Conservation (phyloP, 345 rosid genomes). For the Murraya koenigii region DNA sequence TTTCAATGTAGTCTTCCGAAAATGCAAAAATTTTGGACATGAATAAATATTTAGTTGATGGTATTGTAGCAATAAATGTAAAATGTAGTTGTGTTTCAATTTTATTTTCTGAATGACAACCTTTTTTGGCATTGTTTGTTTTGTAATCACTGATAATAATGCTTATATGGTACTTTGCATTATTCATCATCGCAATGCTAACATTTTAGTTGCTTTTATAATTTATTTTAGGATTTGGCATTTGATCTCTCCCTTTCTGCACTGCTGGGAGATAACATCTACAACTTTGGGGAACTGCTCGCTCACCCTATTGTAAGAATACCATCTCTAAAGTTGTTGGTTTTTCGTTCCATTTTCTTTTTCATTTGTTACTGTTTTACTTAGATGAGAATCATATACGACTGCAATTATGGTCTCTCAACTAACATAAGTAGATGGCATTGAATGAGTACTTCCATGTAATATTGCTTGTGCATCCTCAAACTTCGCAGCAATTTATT, state of each 20-base stretch:
- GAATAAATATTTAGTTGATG: not conserved
- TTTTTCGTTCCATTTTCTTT: not conserved
- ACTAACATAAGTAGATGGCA: not conserved
- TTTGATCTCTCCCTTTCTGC: conserved; percentile 98
- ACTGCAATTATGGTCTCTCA: not conserved
- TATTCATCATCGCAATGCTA: conserved; percentile 12
- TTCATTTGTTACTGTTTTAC: not conserved
- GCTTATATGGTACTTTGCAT: not conserved
- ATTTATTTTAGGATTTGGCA: conserved; percentile 81
- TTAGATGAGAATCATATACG: not conserved
- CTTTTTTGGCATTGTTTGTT: not conserved
- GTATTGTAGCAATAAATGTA: not conserved
- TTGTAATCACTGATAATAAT: not conserved
- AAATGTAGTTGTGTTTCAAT: not conserved
- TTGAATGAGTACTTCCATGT: not conserved
- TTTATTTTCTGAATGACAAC: not conserved
- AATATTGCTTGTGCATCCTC: not conserved
- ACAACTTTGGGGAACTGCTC: conserved; percentile 96
- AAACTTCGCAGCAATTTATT: not conserved
- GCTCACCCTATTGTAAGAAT: conserved; percentile 98
- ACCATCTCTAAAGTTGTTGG: not conserved
- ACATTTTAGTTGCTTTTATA: conserved; percentile 4
- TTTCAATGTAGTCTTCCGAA: not conserved
- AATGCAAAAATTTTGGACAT: not conserved
- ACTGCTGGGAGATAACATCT: conserved; percentile 94